Evolutionary conservation across 139 green algal species (phyloP), one percentile per base, ranked within the genome.

Genomic region (Volvox reticuliferus): DNA sequence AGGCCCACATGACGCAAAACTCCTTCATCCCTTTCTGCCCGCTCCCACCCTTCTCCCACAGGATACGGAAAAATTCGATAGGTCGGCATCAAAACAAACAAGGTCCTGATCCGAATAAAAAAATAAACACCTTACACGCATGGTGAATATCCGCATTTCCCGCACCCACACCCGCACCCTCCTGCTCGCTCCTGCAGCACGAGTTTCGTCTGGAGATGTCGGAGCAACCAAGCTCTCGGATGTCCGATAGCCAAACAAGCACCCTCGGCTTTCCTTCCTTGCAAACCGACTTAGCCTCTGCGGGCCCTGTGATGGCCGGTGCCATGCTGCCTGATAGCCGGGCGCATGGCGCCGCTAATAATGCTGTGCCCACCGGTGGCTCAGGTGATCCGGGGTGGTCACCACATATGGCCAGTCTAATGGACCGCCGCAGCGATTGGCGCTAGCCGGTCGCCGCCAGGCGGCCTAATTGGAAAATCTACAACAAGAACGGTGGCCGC

Each of bases 121-220:
- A n/a, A n/a, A n/a, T n/a, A n/a, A n/a, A n/a, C n/a, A n/a, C n/a
- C 44, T 55, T 55, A 55, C n/a, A 55, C 44, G 44, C 44, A 55
- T 55, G 44, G 44, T 55, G 44, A 55, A 55, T 55, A 55, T 55
- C 5, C 9, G 9, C 9, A 5, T 9, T 9, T 9, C 65, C 65
- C 65, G 65, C 6, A 73, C 65, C 65, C 12, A 12, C 65, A 73
- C 65, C 65, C 65, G 65, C 65, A 3, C 65, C 65, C 65, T 26
- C 14, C 20, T 32, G 28, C 80, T 30, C 65, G 33, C 33, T 19
- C 33, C 62, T 63, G 82, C 68, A 89, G 84, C 68, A 69, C 68
- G 68, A 89, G 36, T 33, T 81, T 18, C 84, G 84, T 3, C 67
- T 89, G 36, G 84, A 89, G 26, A 69, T 89, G 37, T 81, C 68